Evolutionary conservation across 805 yeast genomes (phyloP).

Genomic region (Yamadazyma kitorensis): DNA sequence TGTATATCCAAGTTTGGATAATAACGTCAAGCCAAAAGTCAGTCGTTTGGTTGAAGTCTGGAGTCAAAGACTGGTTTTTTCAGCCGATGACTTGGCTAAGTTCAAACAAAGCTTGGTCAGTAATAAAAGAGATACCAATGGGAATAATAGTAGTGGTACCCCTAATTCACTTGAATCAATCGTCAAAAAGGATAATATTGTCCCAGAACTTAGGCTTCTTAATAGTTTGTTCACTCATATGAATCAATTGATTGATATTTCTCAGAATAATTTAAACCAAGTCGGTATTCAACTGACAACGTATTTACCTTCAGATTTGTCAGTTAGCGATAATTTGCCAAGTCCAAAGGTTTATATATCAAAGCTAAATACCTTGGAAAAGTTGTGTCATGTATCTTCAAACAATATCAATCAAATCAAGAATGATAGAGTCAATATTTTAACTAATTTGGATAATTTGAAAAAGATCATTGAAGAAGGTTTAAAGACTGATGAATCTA

Average conservation of each 20-base stretch:
- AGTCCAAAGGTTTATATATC: constrained; percentile 36
- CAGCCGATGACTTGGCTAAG: constrained; percentile 21
- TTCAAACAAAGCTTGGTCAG: no score
- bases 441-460: constrained; percentile 24
- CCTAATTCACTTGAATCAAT: no score
- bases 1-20: constrained; percentile 29
- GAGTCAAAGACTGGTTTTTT: constrained; percentile 52
- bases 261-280: constrained; percentile 36
- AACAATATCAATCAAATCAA: constrained; percentile 31
- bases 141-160: no score
- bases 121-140: no score
- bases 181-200: constrained; percentile 5
- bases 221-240: constrained; percentile 29
- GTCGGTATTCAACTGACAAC: constrained; percentile 35
- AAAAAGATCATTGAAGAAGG: constrained; percentile 25
- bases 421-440: constrained; percentile 23
- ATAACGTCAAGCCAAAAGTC: constrained; percentile 44
- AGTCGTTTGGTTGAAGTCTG: constrained; percentile 55
- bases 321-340: constrained; percentile 35
- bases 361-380: constrained; percentile 38
- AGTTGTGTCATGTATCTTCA: constrained; percentile 31
- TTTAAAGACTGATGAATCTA: constrained; percentile 31
- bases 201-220: constrained; percentile 29
- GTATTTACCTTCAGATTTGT: constrained; percentile 34
- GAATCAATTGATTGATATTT: constrained; percentile 22